A percentile compares a stretch with the other conserved stretches of the same genome.
These are phyloP conservation scores for Arabidopsis arenosa DNA, from an alignment of 345 rosid genomes.

Conservation along the genomic window DNA sequence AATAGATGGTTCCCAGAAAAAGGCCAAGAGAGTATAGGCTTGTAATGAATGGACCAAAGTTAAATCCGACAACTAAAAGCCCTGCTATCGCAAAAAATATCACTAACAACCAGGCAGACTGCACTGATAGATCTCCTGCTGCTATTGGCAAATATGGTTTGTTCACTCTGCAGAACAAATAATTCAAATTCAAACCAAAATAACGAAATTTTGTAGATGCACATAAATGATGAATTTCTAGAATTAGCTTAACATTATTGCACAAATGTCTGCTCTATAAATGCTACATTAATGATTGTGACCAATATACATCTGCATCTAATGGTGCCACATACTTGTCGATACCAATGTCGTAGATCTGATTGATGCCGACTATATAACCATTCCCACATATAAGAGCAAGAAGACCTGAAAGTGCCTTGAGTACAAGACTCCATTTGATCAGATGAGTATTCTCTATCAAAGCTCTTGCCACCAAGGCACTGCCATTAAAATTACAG, in stretches of 20 bases:
- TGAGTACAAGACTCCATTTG: conserved; percentile 78
- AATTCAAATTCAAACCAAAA: neutral
- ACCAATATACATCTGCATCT: conserved; percentile 2
- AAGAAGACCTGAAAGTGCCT: conserved; percentile 83
- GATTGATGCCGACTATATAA: conserved; percentile 98
- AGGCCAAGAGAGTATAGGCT: conserved; percentile 82
- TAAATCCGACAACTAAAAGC: conserved; percentile 66
- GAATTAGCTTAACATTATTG: conserved; percentile 9
- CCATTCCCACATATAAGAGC: conserved; percentile 97
- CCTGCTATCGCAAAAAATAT: conserved; percentile 78
- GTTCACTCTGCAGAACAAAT: conserved; percentile 76
- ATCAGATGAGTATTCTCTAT: conserved; percentile 83
- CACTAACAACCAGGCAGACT: conserved; percentile 91
- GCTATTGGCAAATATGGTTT: conserved; percentile 98
- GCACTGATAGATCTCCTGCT: conserved; percentile 96
- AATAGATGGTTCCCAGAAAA: conserved; percentile 91
- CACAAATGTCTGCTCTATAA: neutral
- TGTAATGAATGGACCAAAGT: conserved; percentile 88
- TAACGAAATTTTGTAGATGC: neutral
- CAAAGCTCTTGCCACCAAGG: conserved; percentile 87
- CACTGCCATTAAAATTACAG: conserved; percentile 55
- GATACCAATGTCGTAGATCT: conserved; percentile 92
- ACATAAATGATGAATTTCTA: neutral
- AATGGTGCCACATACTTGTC: conserved; percentile 72
- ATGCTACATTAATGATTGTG: conserved; percentile 3